Evolutionary conservation across 495 filamentous ascomycete genomes (phyloP).

Genomic region (Lasiosphaeriaceae sp.): DNA sequence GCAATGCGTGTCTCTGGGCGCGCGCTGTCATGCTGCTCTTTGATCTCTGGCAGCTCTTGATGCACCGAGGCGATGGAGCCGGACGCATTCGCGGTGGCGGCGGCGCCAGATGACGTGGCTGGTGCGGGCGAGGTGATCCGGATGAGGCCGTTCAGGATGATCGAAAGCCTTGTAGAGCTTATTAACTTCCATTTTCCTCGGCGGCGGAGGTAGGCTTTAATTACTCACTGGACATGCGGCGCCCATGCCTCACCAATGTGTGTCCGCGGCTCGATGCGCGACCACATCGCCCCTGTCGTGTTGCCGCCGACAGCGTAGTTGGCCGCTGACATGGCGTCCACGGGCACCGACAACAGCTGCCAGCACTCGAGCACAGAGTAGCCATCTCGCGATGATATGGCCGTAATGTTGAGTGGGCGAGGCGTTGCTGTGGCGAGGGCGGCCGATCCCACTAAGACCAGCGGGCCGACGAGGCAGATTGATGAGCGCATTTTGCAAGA

Average conservation of each 20-base stretch:
- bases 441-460: too few relatives aligned
- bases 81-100: slow-evolving; percentile 2
- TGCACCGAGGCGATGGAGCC: neutral
- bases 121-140: slow-evolving; percentile 25
- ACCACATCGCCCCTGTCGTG: slow-evolving; percentile 23
- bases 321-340: slow-evolving; percentile 23
- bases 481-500: too few relatives aligned
- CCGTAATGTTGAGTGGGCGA: slow-evolving; percentile 22
- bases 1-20: slow-evolving; percentile 17
- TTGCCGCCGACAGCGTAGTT: slow-evolving; percentile 25
- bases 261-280: slow-evolving; percentile 22
- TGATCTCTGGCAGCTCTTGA: neutral
- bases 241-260: slow-evolving; percentile 27
- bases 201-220: too few relatives aligned
- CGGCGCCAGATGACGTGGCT: neutral
- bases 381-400: slow-evolving; percentile 22
- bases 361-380: slow-evolving; percentile 30
- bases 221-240: slow-evolving; percentile 22
- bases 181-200: neutral
- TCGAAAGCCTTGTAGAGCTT: slow-evolving; percentile 12
- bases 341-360: slow-evolving; percentile 20
- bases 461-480: too few relatives aligned
- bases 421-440: too few relatives aligned
- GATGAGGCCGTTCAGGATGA: slow-evolving; percentile 27
- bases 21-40: neutral